phyloP scores from a whole-genome alignment of 1,284 basidiomycete genomes.

The Sutorius eximius region DNA sequence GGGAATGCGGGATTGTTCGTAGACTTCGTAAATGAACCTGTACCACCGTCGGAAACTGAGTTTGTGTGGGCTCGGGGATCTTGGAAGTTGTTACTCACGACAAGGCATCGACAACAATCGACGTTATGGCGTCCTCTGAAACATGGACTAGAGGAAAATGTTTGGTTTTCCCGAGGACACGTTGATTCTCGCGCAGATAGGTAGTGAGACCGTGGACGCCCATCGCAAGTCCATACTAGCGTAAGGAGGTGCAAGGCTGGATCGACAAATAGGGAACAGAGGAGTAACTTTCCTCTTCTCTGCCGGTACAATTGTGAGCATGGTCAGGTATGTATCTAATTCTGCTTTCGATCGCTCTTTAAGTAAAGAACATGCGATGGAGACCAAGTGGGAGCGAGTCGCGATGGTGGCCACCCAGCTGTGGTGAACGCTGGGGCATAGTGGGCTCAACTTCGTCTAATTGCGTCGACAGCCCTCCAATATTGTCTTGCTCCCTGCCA shows the following conservation, averaged over 20 bases:
- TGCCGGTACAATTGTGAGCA: background rate
- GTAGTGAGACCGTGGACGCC: constrained; percentile 81
- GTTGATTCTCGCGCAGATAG: constrained; percentile 74
- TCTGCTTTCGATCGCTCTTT: background rate
- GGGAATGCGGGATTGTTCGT: constrained; percentile 62
- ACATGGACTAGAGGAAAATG: constrained; percentile 31
- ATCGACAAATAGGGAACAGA: constrained; percentile 13
- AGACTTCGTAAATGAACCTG: constrained; percentile 79
- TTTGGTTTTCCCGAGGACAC: constrained; percentile 54
- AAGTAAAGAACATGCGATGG: constrained; percentile 9
- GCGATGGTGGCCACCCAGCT: constrained; percentile 10
- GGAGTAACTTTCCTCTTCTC: background rate
- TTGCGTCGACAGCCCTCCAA: constrained; percentile 2
- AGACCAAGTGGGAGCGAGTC: constrained; percentile 8
- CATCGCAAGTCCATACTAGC: constrained; percentile 50
- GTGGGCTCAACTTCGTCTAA: background rate
- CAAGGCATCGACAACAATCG: constrained; percentile 83
- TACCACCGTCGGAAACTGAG: background rate
- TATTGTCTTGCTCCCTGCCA: background rate
- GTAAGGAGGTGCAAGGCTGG: background rate
- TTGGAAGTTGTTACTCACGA: constrained; percentile 60
- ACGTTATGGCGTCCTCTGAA: constrained; percentile 20
- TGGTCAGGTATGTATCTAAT: background rate
- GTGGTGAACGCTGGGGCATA: background rate
- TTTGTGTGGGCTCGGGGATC: background rate